Percentiles rank a stretch among this genome's conserved stretches.
Evolutionary conservation across 2,329 filamentous ascomycete species (phyloP).

Genomic region (Colletotrichum sp.): DNA sequence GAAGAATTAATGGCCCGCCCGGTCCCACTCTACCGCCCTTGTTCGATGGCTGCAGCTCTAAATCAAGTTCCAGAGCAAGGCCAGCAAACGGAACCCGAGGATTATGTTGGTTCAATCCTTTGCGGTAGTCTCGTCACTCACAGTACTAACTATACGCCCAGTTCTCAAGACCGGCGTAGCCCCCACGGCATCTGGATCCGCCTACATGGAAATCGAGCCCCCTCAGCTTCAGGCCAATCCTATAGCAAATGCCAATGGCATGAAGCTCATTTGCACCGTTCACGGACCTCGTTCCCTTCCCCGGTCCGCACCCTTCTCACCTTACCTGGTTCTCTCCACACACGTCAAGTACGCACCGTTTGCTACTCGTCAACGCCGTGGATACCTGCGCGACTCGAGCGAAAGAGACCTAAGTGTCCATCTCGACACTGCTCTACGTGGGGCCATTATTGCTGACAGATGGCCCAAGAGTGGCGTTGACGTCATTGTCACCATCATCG

Average conservation of each 20-base stretch:
- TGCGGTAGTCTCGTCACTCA: neutral
- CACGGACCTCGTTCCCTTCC: conserved; percentile 92
- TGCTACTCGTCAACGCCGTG: conserved; percentile 80
- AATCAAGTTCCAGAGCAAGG: conserved; percentile 57
- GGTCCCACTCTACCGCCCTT: conserved; percentile 78
- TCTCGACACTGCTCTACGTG: conserved; percentile 87
- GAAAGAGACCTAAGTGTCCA: conserved; percentile 92
- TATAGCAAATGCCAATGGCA: conserved; percentile 61
- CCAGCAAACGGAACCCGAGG: conserved; percentile 77
- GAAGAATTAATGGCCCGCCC: conserved; percentile 87
- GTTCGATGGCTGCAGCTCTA: conserved; percentile 55
- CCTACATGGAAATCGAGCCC: conserved; percentile 76
- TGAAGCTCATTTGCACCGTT: conserved; percentile 92
- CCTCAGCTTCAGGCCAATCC: conserved; percentile 40
- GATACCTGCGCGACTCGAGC: conserved; percentile 83
- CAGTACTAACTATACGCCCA: conserved; percentile 40
- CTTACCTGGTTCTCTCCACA: conserved; percentile 88
- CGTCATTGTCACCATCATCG: conserved; percentile 88
- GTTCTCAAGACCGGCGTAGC: conserved; percentile 91
- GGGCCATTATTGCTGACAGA: conserved; percentile 88
- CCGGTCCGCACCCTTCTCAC: conserved; percentile 87
- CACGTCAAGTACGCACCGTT: conserved; percentile 98
- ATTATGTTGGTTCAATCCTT: conserved; percentile 72
- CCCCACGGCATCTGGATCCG: conserved; percentile 91
- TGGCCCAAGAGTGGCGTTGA: conserved; percentile 99